These are phyloP conservation scores for Micractinium conductrix DNA, from an alignment of 139 green algal species.

Conservation along the genomic window DNA sequence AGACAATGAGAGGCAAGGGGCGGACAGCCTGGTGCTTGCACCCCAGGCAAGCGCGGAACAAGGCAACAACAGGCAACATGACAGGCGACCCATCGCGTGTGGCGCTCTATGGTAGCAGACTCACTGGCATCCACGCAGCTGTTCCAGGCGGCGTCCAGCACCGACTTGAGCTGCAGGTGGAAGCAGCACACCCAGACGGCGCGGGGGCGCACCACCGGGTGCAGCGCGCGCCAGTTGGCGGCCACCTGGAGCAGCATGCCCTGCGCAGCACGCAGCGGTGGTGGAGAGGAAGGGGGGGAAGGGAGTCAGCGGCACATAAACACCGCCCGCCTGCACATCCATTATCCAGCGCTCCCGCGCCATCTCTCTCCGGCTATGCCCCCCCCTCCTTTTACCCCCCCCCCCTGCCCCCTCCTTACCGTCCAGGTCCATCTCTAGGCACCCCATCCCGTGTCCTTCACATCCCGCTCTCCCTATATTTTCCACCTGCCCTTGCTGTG, in stretches of 20 bases:
- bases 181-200: constrained; percentile 52
- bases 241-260: constrained; percentile 51
- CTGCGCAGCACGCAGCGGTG: background rate
- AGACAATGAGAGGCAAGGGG: background rate
- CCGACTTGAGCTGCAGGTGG: constrained; percentile 37
- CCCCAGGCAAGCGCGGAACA: background rate
- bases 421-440: too few relatives aligned
- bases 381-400: too few relatives aligned
- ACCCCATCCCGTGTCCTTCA: too few relatives aligned
- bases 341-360: too few relatives aligned
- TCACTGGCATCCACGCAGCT: constrained; percentile 39
- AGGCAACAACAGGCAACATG: background rate
- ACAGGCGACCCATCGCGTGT: too few relatives aligned
- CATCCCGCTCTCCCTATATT: too few relatives aligned
- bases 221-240: constrained; percentile 50
- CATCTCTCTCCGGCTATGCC: too few relatives aligned
- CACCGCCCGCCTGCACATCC: too few relatives aligned
- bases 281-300: background rate
- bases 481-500: too few relatives aligned
- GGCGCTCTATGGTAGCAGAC: too few relatives aligned
- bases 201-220: constrained; percentile 42
- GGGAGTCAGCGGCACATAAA: background rate
- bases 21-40: background rate
- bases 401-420: too few relatives aligned
- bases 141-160: constrained; percentile 44